Evolutionary conservation across 1,284 basidiomycete species (phyloP).

Genomic region (Caloboletus inedulis): DNA sequence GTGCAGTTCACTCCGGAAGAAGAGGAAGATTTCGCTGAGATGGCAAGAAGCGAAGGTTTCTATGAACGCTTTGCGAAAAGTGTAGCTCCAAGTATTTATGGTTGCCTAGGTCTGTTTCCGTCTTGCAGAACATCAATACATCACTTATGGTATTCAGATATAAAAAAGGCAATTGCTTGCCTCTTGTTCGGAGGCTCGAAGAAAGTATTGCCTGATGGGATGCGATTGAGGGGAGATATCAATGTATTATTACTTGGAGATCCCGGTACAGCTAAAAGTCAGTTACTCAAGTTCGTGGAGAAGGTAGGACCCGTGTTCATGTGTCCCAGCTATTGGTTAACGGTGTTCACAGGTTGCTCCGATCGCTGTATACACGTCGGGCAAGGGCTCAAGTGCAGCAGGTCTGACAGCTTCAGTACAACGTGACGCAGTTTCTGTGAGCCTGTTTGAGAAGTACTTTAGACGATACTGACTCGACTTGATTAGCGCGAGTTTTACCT

Average conservation of each 20-base stretch:
- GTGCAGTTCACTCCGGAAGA: conserved; percentile 91
- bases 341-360: conserved; percentile 71
- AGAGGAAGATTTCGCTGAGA: conserved; percentile 91
- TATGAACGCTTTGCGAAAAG: conserved; percentile 94
- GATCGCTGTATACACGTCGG: conserved; percentile 97
- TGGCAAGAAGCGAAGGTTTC: conserved; percentile 86
- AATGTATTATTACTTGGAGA: conserved; percentile 96
- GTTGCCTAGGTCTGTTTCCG: conserved; percentile 72
- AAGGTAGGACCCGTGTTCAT: conserved; percentile 56
- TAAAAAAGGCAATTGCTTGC: conserved; percentile 97
- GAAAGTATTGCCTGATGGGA: conserved; percentile 96
- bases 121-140: neutral
- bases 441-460: conserved; percentile 28
- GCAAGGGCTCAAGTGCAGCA: conserved; percentile 96
- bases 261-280: conserved; percentile 97
- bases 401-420: conserved; percentile 98
- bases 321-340: neutral
- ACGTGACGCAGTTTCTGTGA: conserved; percentile 84
- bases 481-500: conserved; percentile 93
- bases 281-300: conserved; percentile 97
- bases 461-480: conserved; percentile 2
- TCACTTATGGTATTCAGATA: conserved; percentile 55
- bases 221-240: conserved; percentile 96
- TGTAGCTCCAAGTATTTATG: conserved; percentile 97
- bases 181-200: conserved; percentile 97